Evolutionary conservation across 768 basidiomycete genomes (phyloP).

Genomic region (Lanmaoa pseudosensibilis): DNA sequence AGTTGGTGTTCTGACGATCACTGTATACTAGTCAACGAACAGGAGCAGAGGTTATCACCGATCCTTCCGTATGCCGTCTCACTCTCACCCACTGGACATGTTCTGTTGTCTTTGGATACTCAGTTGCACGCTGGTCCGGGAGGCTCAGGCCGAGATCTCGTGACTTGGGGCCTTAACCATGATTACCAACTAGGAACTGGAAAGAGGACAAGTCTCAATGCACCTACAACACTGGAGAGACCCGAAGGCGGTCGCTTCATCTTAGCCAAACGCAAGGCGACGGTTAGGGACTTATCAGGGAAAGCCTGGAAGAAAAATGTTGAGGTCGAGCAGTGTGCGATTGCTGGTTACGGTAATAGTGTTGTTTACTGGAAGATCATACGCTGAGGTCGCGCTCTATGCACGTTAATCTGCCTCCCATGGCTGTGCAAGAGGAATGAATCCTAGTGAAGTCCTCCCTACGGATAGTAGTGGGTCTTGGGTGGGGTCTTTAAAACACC

Average conservation of each 20-base stretch:
- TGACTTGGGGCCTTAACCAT: conserved; percentile 73
- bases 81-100: conserved; percentile 74
- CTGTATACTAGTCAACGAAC: conserved; percentile 59
- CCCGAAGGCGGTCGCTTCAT: conserved; percentile 59
- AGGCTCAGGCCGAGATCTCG: conserved; percentile 59
- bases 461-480: too few relatives aligned
- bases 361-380: conserved; percentile 69
- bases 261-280: conserved; percentile 50
- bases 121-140: conserved; percentile 46
- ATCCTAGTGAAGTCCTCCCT: too few relatives aligned
- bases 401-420: background rate
- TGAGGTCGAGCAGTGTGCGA: conserved; percentile 62
- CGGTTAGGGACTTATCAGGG: conserved; percentile 60
- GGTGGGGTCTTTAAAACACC: too few relatives aligned
- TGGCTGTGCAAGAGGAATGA: too few relatives aligned
- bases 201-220: conserved; percentile 56
- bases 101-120: conserved; percentile 72
- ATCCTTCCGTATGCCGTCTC: conserved; percentile 62
- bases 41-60: conserved; percentile 55
- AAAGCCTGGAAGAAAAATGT: conserved; percentile 59
- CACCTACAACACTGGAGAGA: conserved; percentile 52
- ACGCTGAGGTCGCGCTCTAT: background rate
- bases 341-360: conserved; percentile 63
- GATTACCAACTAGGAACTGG: conserved; percentile 78
- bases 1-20: conserved; percentile 4